These are phyloP conservation scores for Globisporangium apiculatum DNA, from an alignment of 352 stramenopile species.

Conservation along the genomic window DNA sequence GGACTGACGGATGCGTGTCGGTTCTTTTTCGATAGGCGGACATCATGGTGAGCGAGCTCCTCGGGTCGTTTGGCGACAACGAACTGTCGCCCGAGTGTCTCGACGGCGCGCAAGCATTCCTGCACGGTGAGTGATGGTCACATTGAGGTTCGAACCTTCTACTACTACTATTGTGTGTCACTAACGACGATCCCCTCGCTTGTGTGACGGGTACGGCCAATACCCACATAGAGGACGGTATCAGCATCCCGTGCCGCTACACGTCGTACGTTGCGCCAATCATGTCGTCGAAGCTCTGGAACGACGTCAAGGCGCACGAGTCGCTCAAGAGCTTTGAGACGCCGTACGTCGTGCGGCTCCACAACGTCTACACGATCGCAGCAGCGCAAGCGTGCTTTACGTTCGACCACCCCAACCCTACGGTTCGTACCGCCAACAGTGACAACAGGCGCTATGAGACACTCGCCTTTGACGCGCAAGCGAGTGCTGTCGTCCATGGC, in stretches of 20 bases:
- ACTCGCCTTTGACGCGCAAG: slow-evolving; percentile 42
- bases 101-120: slow-evolving; percentile 90
- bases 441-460: slow-evolving; percentile 81
- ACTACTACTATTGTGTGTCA: too few relatives aligned
- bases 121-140: slow-evolving; percentile 56
- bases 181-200: too few relatives aligned
- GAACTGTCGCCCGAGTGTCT: slow-evolving; percentile 98
- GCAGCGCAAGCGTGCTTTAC: slow-evolving; percentile 89
- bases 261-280: slow-evolving; percentile 94
- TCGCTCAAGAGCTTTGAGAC: slow-evolving; percentile 90
- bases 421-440: slow-evolving; percentile 25
- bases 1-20: background rate
- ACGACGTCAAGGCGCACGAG: slow-evolving; percentile 80
- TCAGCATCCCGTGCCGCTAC: slow-evolving; percentile 90
- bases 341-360: slow-evolving; percentile 95
- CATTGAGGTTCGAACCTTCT: too few relatives aligned
- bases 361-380: slow-evolving; percentile 87
- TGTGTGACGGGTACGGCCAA: too few relatives aligned
- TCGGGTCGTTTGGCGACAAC: slow-evolving; percentile 98
- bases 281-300: slow-evolving; percentile 92
- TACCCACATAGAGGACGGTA: slow-evolving; percentile 25
- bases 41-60: slow-evolving; percentile 94
- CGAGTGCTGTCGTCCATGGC: slow-evolving; percentile 86
- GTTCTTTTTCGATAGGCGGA: slow-evolving; percentile 45
- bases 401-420: slow-evolving; percentile 91